A percentile compares a stretch with the other conserved stretches of the same genome.
Conservation (phyloP, 2,329 filamentous ascomycete species). For the Ramichloridium luteum region DNA sequence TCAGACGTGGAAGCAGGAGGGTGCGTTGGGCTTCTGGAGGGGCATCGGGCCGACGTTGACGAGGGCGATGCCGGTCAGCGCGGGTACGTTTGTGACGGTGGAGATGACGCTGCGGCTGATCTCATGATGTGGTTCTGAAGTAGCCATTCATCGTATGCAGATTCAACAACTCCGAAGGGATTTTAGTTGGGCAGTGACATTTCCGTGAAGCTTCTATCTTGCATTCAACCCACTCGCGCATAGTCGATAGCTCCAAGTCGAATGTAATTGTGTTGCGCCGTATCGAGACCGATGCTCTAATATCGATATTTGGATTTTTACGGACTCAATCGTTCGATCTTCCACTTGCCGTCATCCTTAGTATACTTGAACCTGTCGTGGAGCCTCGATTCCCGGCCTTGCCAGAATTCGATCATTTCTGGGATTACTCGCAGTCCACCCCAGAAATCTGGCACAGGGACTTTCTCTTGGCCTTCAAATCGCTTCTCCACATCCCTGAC, state of each 20-base stretch:
- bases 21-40: slow-evolving; percentile 81
- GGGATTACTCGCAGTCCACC: slow-evolving; percentile 79
- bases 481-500: slow-evolving; percentile 63
- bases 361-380: slow-evolving; percentile 90
- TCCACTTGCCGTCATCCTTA: slow-evolving; percentile 36
- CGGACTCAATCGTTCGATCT: slow-evolving; percentile 60
- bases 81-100: slow-evolving; percentile 83
- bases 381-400: slow-evolving; percentile 76
- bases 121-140: too few relatives aligned
- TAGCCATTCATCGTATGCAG: too few relatives aligned
- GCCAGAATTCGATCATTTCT: slow-evolving; percentile 87
- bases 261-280: too few relatives aligned
- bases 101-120: slow-evolving; percentile 30
- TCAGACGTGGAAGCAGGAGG: slow-evolving; percentile 68
- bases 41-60: slow-evolving; percentile 81
- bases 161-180: too few relatives aligned
- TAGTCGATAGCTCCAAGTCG: too few relatives aligned
- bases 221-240: too few relatives aligned
- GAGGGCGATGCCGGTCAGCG: slow-evolving; percentile 93
- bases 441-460: slow-evolving; percentile 91
- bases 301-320: too few relatives aligned
- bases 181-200: too few relatives aligned
- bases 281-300: too few relatives aligned
- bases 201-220: too few relatives aligned
- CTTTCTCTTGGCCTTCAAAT: slow-evolving; percentile 64